Conservation (phyloP, 148 eudicot genomes). For the Amaranthus palmeri region DNA sequence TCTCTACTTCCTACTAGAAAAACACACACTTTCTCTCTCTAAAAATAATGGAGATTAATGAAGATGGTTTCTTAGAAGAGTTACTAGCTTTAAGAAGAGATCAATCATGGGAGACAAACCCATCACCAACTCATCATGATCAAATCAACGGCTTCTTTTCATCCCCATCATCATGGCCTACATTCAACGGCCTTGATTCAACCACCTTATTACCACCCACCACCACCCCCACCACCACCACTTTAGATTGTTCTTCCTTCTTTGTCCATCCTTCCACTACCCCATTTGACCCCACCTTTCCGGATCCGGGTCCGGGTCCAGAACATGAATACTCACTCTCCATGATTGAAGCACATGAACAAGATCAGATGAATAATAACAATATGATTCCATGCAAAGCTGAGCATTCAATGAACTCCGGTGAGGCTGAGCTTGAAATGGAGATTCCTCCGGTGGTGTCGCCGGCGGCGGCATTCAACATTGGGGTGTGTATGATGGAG, state of each 20-base stretch:
- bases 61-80: slow-evolving; percentile 62
- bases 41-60: slow-evolving; percentile 45
- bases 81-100: slow-evolving; percentile 45
- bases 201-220: not conserved
- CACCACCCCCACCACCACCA: slow-evolving; percentile 4
- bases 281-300: slow-evolving; percentile 20
- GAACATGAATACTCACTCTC: not conserved
- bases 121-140: slow-evolving; percentile 13
- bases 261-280: slow-evolving; percentile 11
- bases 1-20: not conserved
- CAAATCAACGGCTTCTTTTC: slow-evolving; percentile 32
- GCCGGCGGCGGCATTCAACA: slow-evolving; percentile 15
- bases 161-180: slow-evolving; percentile 15
- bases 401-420: slow-evolving; percentile 22
- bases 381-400: slow-evolving; percentile 29
- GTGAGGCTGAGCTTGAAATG: not conserved
- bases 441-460: not conserved
- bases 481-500: slow-evolving; percentile 32
- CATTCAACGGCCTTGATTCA: slow-evolving; percentile 26
- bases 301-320: slow-evolving; percentile 2
- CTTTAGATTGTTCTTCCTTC: slow-evolving; percentile 23
- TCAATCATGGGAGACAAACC: slow-evolving; percentile 27
- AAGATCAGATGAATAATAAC: not conserved
- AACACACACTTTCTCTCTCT: slow-evolving; percentile 16
- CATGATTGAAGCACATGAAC: not conserved